Evolutionary conservation across 495 filamentous ascomycete genomes (phyloP).

Genomic region (Filosporella fistucella): DNA sequence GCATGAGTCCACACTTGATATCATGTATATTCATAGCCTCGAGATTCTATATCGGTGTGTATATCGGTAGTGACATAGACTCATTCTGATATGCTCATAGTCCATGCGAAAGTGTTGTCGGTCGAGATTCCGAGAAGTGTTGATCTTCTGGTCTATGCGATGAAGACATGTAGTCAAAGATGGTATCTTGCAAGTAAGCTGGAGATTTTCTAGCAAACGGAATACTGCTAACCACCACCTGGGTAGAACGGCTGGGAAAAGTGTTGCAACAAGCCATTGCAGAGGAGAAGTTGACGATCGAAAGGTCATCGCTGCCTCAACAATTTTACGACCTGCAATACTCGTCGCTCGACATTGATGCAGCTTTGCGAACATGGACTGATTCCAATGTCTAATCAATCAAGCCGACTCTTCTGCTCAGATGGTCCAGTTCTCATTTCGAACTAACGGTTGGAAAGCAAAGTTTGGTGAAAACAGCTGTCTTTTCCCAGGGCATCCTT

Average conservation of each 20-base stretch:
- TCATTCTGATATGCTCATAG: too few species aligned
- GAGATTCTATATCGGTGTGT: conserved; percentile 27
- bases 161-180: neutral
- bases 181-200: too few species aligned
- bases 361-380: neutral
- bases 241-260: too few species aligned
- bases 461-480: too few species aligned
- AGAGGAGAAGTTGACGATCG: neutral
- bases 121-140: neutral
- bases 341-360: neutral
- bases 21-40: conserved; percentile 28
- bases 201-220: too few species aligned
- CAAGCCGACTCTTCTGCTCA: too few species aligned
- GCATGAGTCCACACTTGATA: conserved; percentile 26
- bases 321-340: neutral
- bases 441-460: too few species aligned
- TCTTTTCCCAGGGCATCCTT: too few species aligned
- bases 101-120: neutral
- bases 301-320: neutral
- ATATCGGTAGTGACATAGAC: too few species aligned
- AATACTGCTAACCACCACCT: too few species aligned
- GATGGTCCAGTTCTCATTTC: too few species aligned
- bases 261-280: neutral
- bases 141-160: neutral
- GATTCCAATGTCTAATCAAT: too few species aligned